A percentile compares a stretch with the other conserved stretches of the same genome.
phyloP scores from a whole-genome alignment of 495 filamentous ascomycete genomes.

The Trichoderma reesei region DNA sequence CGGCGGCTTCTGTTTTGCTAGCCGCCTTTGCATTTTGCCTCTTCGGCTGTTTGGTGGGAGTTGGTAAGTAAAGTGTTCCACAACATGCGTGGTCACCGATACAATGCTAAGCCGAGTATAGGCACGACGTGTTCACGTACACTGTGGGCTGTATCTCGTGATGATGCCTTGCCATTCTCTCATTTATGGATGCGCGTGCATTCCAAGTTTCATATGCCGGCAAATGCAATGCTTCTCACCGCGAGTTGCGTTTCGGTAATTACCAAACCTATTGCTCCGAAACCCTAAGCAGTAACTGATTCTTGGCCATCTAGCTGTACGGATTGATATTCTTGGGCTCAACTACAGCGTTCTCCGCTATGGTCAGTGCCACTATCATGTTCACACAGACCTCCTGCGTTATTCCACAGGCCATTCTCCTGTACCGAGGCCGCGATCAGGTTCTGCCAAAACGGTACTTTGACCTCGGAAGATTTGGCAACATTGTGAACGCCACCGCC shows the following conservation, averaged over 20 bases:
- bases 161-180: background rate
- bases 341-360: background rate
- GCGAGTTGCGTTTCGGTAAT: background rate
- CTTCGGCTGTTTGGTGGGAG: background rate
- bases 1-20: background rate
- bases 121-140: background rate
- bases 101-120: background rate
- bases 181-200: background rate
- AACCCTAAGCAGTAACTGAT: background rate
- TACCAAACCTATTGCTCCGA: background rate
- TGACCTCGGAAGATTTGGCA: background rate
- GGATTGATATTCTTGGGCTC: background rate
- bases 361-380: background rate
- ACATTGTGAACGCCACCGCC: background rate
- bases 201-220: background rate
- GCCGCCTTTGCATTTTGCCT: background rate
- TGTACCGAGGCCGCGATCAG: background rate
- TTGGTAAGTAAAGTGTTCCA: too few species aligned
- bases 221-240: background rate
- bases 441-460: background rate
- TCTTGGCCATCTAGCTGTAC: background rate
- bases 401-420: background rate
- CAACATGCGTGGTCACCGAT: too few species aligned
- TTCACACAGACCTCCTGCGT: background rate
- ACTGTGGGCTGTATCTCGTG: background rate